Evolutionary conservation across 768 basidiomycete species (phyloP).

Genomic region (Boletales sp.): DNA sequence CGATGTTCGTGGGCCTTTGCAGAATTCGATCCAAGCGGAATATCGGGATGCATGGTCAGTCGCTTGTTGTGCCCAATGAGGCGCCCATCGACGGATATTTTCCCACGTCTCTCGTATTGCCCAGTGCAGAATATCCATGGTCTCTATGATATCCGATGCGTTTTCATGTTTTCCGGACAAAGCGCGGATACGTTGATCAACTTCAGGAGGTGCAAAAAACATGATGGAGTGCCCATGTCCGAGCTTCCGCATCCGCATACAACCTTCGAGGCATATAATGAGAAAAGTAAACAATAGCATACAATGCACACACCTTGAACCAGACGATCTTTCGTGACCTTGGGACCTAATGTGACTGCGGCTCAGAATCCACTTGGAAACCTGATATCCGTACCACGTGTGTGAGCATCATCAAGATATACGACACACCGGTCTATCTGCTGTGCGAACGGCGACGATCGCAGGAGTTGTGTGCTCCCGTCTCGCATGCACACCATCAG

Average conservation of each 20-base stretch:
- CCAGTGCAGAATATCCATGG: constrained; percentile 44
- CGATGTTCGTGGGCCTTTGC: constrained; percentile 4
- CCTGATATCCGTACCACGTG: constrained; percentile 16
- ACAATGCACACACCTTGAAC: constrained; percentile 5
- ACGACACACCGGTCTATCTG: constrained; percentile 5
- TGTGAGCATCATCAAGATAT: constrained; percentile 16
- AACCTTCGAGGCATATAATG: constrained; percentile 33
- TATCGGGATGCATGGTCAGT: constrained; percentile 30
- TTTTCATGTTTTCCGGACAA: constrained; percentile 10
- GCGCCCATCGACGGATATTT: constrained; percentile 34
- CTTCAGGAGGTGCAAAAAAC: constrained; percentile 47
- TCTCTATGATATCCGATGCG: background rate
- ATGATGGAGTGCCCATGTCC: constrained; percentile 45
- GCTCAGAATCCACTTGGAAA: constrained; percentile 12
- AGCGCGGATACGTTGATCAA: constrained; percentile 36
- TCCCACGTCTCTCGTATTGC: constrained; percentile 41
- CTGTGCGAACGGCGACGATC: constrained; percentile 25
- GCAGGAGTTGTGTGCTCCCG: constrained; percentile 33
- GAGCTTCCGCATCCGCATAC: constrained; percentile 53
- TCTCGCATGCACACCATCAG: constrained; percentile 33
- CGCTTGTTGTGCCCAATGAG: constrained; percentile 45
- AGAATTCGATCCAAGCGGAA: constrained; percentile 13
- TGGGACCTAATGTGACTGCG: constrained; percentile 13
- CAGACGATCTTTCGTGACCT: constrained; percentile 14
- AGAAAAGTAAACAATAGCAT: background rate